Percentiles rank a stretch among this genome's conserved stretches.
These are phyloP conservation scores for Herpetomonas muscarum DNA, from an alignment of 208 protist species.

Conservation along the genomic window DNA sequence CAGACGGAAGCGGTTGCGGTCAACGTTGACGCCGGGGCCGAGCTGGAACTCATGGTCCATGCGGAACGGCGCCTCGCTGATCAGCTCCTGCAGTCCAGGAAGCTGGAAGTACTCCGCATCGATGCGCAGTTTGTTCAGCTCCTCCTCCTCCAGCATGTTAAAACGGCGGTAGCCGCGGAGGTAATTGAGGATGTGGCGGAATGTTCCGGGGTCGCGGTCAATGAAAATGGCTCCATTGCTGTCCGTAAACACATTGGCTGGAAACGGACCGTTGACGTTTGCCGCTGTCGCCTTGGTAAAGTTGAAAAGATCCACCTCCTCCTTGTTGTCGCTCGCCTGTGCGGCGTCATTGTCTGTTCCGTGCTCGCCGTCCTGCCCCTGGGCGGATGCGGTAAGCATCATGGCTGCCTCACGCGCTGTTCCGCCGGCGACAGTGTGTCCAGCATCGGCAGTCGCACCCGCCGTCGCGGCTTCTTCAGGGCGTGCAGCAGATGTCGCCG, in stretches of 20 bases:
- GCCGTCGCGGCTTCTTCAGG: too few relatives aligned
- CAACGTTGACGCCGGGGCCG: conserved; percentile 69
- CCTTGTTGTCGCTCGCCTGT: background rate
- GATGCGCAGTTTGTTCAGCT: conserved; percentile 49
- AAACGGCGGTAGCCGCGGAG: conserved; percentile 77
- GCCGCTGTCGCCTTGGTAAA: too few relatives aligned
- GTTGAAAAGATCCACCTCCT: too few relatives aligned
- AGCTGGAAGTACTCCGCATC: conserved; percentile 83
- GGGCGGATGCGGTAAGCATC: too few relatives aligned
- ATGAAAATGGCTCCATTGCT: conserved; percentile 65
- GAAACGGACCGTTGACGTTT: background rate
- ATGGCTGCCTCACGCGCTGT: too few relatives aligned
- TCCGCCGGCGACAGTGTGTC: too few relatives aligned
- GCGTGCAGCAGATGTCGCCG: too few relatives aligned
- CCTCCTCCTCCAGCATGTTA: conserved; percentile 59
- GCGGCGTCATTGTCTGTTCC: too few relatives aligned
- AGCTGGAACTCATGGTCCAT: conserved; percentile 36
- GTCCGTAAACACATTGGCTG: conserved; percentile 38
- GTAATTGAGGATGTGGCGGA: conserved; percentile 80
- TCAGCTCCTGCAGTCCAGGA: conserved; percentile 35
- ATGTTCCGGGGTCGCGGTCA: conserved; percentile 79
- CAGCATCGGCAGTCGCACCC: too few relatives aligned
- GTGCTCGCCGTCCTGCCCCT: too few relatives aligned
- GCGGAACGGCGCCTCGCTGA: conserved; percentile 26
- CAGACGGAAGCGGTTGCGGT: conserved; percentile 74